Evolutionary conservation across 192 early-diverging fungal species (phyloP).

Genomic region (Rhizophlyctis rosea): DNA sequence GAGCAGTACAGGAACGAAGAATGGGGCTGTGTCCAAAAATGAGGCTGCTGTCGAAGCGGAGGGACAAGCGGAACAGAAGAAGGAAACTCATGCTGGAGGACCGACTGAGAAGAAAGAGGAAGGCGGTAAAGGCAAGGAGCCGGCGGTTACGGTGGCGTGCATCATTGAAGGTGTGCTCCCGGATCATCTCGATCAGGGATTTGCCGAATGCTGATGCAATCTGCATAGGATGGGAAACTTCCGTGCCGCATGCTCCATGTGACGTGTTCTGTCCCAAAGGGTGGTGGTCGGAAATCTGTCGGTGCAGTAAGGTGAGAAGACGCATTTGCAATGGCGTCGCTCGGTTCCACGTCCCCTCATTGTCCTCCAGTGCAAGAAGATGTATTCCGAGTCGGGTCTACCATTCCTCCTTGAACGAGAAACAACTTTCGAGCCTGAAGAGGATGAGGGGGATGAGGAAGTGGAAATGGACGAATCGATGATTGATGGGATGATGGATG

Average conservation of each 20-base stretch:
- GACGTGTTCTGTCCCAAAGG: too few species aligned
- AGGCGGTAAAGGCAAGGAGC: neutral
- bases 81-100: neutral
- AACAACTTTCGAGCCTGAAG: conserved; percentile 69
- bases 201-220: too few species aligned
- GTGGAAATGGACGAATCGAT: too few species aligned
- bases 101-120: neutral
- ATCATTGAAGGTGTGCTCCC: neutral
- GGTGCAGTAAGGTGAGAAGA: neutral
- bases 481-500: too few species aligned
- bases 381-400: conserved; percentile 9
- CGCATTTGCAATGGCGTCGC: neutral
- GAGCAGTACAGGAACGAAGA: neutral
- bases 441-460: conserved; percentile 74
- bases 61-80: neutral
- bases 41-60: neutral
- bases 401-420: conserved; percentile 47
- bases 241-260: too few species aligned
- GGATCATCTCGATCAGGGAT: too few species aligned
- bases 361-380: conserved; percentile 4
- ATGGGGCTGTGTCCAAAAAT: neutral
- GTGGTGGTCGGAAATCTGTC: too few species aligned
- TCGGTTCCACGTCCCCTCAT: neutral
- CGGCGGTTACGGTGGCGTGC: neutral
- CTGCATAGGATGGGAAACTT: too few species aligned